A percentile compares a stretch with the other conserved stretches of the same genome.
Conservation (phyloP, 768 basidiomycete species). For the Russula vinacea region DNA sequence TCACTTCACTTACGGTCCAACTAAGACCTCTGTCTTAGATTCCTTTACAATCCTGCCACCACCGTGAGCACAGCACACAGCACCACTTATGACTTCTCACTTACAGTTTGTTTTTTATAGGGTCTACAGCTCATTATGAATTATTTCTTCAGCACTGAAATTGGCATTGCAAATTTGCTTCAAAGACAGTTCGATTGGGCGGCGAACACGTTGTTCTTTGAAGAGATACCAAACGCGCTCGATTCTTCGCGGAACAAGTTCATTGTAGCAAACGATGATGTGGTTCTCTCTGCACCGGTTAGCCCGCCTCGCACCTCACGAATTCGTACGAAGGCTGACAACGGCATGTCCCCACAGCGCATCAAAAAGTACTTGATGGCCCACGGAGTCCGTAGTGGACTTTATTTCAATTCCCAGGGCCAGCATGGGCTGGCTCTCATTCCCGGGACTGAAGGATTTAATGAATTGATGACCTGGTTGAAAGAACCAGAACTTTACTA, state of each 20-base stretch:
- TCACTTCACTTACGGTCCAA: conserved; percentile 11
- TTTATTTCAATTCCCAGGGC: conserved; percentile 61
- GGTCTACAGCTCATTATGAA: conserved; percentile 76
- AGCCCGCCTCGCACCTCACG: conserved; percentile 24
- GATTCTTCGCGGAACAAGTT: conserved; percentile 66
- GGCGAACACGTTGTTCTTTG: conserved; percentile 84
- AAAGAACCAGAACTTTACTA: conserved; percentile 28
- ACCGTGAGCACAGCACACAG: conserved; percentile 46
- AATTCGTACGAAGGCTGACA: not conserved
- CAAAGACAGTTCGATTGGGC: conserved; percentile 84
- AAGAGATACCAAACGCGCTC: conserved; percentile 79
- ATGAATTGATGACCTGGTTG: conserved; percentile 64
- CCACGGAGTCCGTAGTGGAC: conserved; percentile 66
- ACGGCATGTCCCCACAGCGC: conserved; percentile 44
- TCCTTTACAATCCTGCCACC: conserved; percentile 68
- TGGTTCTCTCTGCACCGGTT: conserved; percentile 72
- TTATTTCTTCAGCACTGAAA: conserved; percentile 84
- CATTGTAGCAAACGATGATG: conserved; percentile 79
- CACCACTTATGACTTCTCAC: not conserved
- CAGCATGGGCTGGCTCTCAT: conserved; percentile 62
- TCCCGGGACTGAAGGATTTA: conserved; percentile 49
- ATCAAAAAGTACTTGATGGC: conserved; percentile 70
- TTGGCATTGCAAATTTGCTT: conserved; percentile 83
- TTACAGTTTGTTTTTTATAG: conserved; percentile 39
- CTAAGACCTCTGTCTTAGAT: conserved; percentile 85